These are phyloP conservation scores for Xylaria grammica DNA, from an alignment of 495 filamentous ascomycete genomes.

Conservation along the genomic window DNA sequence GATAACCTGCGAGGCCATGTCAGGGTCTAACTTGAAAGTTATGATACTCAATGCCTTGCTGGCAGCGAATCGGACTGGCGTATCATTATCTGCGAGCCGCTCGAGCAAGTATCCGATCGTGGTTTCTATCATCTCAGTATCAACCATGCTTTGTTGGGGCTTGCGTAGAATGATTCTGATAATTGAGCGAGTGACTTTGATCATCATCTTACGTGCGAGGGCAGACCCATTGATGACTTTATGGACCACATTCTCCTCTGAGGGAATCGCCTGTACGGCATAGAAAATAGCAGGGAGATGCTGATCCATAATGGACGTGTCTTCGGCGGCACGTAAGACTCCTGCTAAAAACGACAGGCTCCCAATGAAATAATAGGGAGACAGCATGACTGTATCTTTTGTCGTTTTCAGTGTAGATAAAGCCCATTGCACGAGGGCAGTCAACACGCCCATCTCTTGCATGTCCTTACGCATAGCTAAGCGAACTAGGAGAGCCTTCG, in stretches of 20 bases:
- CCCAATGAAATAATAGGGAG: constrained; percentile 67
- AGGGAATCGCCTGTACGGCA: constrained; percentile 53
- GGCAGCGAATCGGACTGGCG: constrained; percentile 83
- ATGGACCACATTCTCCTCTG: constrained; percentile 45
- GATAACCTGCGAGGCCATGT: constrained; percentile 83
- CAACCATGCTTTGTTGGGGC: constrained; percentile 43
- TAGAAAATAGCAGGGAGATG: constrained; percentile 53
- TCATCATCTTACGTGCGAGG: constrained; percentile 74
- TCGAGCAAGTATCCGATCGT: constrained; percentile 75
- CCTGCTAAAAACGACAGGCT: constrained; percentile 78
- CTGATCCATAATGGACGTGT: constrained; percentile 57
- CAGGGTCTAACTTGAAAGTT: constrained; percentile 73
- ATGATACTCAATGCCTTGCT: constrained; percentile 92
- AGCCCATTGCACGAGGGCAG: constrained; percentile 69
- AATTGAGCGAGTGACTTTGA: constrained; percentile 81
- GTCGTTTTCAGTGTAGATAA: constrained; percentile 58
- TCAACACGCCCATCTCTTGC: constrained; percentile 74
- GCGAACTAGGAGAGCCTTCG: constrained; percentile 78
- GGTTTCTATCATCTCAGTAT: constrained; percentile 68
- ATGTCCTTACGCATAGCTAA: constrained; percentile 86
- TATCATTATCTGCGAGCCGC: constrained; percentile 78
- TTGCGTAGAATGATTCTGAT: constrained; percentile 64
- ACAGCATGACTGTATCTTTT: constrained; percentile 31
- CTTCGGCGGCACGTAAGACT: constrained; percentile 58
- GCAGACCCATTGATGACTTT: constrained; percentile 67